Conservation (phyloP, 805 yeast genomes). For the Tetrapisispora namnaoensis region DNA sequence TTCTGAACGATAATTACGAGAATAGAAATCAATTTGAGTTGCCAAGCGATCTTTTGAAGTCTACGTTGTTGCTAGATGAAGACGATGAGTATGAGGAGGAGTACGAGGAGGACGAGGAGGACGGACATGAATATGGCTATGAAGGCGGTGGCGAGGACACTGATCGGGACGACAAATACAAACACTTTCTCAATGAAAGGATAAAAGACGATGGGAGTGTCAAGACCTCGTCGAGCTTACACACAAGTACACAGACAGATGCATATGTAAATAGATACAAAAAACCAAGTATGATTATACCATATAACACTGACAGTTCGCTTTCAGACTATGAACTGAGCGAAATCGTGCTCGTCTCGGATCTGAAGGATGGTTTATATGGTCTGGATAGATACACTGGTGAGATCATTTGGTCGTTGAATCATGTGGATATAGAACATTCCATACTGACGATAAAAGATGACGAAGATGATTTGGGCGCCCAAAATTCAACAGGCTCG, state of each 20-base stretch:
- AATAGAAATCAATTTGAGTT: neutral
- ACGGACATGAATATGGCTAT: neutral
- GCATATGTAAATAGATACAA: constrained; percentile 1
- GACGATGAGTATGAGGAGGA: neutral
- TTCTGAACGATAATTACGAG: neutral
- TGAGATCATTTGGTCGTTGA: constrained; percentile 62
- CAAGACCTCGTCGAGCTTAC: neutral
- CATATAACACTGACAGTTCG: constrained; percentile 3
- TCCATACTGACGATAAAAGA: constrained; percentile 11
- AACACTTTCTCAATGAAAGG: neutral
- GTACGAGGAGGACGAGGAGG: neutral
- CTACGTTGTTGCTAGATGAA: neutral
- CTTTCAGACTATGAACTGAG: constrained; percentile 30
- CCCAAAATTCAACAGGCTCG: neutral
- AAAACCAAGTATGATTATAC: constrained; percentile 3
- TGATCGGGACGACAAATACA: neutral
- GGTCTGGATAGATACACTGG: constrained; percentile 74
- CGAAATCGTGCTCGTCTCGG: constrained; percentile 58
- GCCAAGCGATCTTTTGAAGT: neutral
- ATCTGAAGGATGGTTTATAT: constrained; percentile 79
- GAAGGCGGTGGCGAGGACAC: too few relatives aligned
- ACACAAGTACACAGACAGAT: constrained; percentile 1
- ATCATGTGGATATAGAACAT: constrained; percentile 30
- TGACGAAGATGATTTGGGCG: constrained; percentile 8
- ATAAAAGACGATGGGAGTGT: neutral